Evolutionary conservation across 495 filamentous ascomycete genomes (phyloP), one percentile per base, ranked within the genome.

Genomic region (Elaphomyces granulatus): DNA sequence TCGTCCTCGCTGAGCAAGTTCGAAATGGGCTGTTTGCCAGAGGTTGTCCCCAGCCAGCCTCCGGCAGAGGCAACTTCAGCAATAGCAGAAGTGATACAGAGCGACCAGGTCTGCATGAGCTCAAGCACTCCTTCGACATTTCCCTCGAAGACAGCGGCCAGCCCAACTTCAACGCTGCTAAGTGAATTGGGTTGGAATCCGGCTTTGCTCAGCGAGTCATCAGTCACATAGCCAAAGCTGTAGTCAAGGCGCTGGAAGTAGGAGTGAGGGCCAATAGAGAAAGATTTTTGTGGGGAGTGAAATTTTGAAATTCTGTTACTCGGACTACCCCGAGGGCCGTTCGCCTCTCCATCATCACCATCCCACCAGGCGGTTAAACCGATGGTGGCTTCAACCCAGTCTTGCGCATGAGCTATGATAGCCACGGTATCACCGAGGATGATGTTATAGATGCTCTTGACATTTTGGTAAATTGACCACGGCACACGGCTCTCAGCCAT

Each of bases 281-380:
- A 6, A 6, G 23, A 12, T 34, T 8, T 38, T 7, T 15, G 6
- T 8, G 9, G 19, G 8, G 17, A n/a, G 7, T 41, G 18, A 19
- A 36, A 36, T 8, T 3, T 17, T 32, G 43, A 47, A 10, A 28
- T 28, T 28, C 23, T 12, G 26, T 41, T 41, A 16, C 52, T 55
- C 47, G 15, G 59, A 45, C 6, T 21, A 3, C 7, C 49, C 12
- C 50, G 30, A 15, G 31, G 39, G 0, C 54, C 41, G 12, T 47
- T 30, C 9, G 52, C 52, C 8, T 51, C 54, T 14, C 78, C 68
- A 38, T 78, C 76, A 12, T 81, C 72, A 26, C 87, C 82, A 54
- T 86, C 77, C 84, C 86, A 92, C 87, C 87, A 94, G 0, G 78
- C 76, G 8, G 84, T 80, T 34, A 93, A 58, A 3, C 75, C 79